Percentiles rank a stretch among this genome's conserved stretches.
phyloP scores from a whole-genome alignment of 768 basidiomycete genomes.

The Termitomyces sp. region DNA sequence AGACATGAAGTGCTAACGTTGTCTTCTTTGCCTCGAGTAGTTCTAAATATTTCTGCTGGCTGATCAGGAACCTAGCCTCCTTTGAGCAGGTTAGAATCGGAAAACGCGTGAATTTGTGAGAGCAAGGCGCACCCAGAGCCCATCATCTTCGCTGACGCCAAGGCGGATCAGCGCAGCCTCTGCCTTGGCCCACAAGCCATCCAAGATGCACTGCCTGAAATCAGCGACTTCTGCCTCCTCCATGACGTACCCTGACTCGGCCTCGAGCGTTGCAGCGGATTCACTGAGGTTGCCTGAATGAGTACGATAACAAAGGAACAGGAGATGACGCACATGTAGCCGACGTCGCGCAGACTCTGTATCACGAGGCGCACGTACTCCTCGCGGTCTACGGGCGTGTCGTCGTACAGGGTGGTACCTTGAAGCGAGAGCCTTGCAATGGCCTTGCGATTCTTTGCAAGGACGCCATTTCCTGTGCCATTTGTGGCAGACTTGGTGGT shows the following conservation, averaged over 20 bases:
- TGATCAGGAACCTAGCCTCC: constrained; percentile 84
- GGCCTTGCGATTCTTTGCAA: constrained; percentile 41
- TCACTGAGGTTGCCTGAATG: constrained; percentile 45
- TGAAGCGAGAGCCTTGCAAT: constrained; percentile 63
- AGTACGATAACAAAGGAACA: constrained; percentile 9
- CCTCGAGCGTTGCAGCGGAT: constrained; percentile 84
- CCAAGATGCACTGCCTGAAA: constrained; percentile 76
- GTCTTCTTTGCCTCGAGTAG: constrained; percentile 77
- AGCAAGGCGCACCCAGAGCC: constrained; percentile 52
- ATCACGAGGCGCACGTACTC: constrained; percentile 88
- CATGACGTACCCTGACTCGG: constrained; percentile 87
- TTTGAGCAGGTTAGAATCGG: constrained; percentile 22
- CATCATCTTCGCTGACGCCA: constrained; percentile 64
- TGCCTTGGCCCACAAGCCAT: constrained; percentile 78
- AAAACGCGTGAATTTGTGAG: not conserved
- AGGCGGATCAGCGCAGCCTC: constrained; percentile 63
- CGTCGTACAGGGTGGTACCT: constrained; percentile 73
- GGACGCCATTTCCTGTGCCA: constrained; percentile 35
- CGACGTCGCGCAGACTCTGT: constrained; percentile 86
- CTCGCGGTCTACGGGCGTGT: constrained; percentile 77
- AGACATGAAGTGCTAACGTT: constrained; percentile 76
- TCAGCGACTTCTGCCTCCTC: constrained; percentile 73
- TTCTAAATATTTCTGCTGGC: constrained; percentile 95
- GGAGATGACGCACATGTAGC: constrained; percentile 51
- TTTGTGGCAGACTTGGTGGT: constrained; percentile 25